phyloP scores from a whole-genome alignment of 805 yeast species.

The Candida succiphila region DNA sequence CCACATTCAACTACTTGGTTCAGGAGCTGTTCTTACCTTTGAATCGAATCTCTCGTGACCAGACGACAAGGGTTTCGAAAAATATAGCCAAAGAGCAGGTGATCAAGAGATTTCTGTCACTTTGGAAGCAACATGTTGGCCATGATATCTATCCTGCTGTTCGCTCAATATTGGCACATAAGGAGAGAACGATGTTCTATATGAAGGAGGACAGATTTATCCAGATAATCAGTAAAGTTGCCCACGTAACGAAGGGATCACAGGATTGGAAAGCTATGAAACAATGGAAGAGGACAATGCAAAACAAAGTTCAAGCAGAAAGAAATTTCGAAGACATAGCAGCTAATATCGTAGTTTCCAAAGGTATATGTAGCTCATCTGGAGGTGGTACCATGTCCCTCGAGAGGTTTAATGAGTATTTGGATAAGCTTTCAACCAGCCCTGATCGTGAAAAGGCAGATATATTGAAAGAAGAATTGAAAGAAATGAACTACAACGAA shows the following conservation, averaged over 20 bases:
- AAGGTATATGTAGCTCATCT: conserved; percentile 13
- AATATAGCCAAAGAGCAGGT: conserved; percentile 8
- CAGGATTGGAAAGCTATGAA: conserved; percentile 43
- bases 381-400: conserved; percentile 30
- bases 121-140: conserved; percentile 49
- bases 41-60: conserved; percentile 20
- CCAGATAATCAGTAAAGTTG: conserved; percentile 33
- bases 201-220: conserved; percentile 58
- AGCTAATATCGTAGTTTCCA: conserved; percentile 36
- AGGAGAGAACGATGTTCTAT: conserved; percentile 45
- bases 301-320: conserved; percentile 22
- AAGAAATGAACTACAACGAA: conserved; percentile 47
- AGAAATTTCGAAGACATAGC: conserved; percentile 39
- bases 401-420: conserved; percentile 35
- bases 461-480: conserved; percentile 39
- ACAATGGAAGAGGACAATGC: conserved; percentile 36
- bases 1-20: conserved; percentile 30
- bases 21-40: conserved; percentile 31
- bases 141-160: conserved; percentile 59
- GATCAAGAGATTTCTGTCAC: conserved; percentile 28
- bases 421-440: conserved; percentile 29
- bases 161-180: conserved; percentile 49
- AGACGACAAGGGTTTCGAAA: conserved; percentile 5
- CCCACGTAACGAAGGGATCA: conserved; percentile 51
- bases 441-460: conserved; percentile 17